Evolutionary conservation across 2,329 filamentous ascomycete genomes (phyloP), one percentile per base, ranked within the genome.

Genomic region (Diaporthe aspalathi): DNA sequence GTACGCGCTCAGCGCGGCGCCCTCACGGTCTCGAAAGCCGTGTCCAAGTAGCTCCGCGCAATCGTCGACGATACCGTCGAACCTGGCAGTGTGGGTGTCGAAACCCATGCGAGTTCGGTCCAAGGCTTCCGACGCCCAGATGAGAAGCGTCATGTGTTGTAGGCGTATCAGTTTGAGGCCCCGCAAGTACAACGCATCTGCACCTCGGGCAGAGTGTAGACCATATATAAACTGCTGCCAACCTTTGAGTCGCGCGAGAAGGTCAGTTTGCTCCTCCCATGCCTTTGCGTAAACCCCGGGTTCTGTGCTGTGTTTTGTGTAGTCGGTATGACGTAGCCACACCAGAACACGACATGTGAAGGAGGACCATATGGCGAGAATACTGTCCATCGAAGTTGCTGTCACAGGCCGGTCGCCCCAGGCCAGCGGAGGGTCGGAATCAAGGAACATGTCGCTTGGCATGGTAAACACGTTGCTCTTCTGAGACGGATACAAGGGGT

Each of bases 71-170:
- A 67, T 20, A 17, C 35, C 29, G 22, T 54, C 38, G 38, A 52
- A 67, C 38, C 50, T 35, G n/a, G 63, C 22, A 38, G 27, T 54
- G 63, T 52, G 50, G 47, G 11, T 8, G 29, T 67, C 63, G 9
- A 27, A 67, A 5, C 47, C 50, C 32, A 67, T 52, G 3, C 63
- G 38, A 20, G 63, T 67, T 29, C 63, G 63, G n/a, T 67, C 63
- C 47, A 67, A 54, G n/a, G 20, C 63, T 52, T 54, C 50, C 47
- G 47, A 29, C 14, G 38, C 63, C 47, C 47, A 67, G 24, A 67
- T 45, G 16, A 54, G 54, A 11, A 52, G 22, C 40, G 22, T 67
- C 2, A 54, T 38, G n/a, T 67, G 45, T 45, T 67, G 63, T 16
- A 67, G 9, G 29, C 47, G 63, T 29, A 54, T 22, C 2, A 67